Percentiles rank a stretch among this genome's conserved stretches.
Conservation (phyloP, 2,329 filamentous ascomycete genomes). For the Claviceps monticola region DNA sequence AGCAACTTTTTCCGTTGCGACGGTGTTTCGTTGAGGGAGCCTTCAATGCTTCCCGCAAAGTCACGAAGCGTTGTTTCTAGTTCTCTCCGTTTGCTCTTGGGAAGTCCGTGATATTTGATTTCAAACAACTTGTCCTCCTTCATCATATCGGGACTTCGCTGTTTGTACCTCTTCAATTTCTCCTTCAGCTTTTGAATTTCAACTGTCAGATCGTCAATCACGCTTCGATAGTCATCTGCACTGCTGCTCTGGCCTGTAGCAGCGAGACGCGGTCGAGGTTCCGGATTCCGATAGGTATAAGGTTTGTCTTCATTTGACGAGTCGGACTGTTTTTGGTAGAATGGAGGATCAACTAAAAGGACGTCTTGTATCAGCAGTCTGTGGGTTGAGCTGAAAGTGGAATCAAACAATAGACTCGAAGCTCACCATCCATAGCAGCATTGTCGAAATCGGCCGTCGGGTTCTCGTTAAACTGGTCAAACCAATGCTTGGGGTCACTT, state of each 20-base stretch:
- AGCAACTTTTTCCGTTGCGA: slow-evolving; percentile 26
- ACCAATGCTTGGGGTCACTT: slow-evolving; percentile 41
- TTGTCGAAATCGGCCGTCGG: slow-evolving; percentile 28
- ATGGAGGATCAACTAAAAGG: slow-evolving; percentile 36
- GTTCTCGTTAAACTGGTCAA: slow-evolving; percentile 38
- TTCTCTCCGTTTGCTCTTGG: slow-evolving; percentile 59
- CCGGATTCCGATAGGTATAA: slow-evolving; percentile 12
- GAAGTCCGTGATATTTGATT: slow-evolving; percentile 62
- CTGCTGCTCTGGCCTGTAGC: slow-evolving; percentile 39
- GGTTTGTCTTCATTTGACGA: slow-evolving; percentile 34
- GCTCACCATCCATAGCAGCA: slow-evolving; percentile 33
- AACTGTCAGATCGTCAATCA: slow-evolving; percentile 78
- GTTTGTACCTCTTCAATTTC: slow-evolving; percentile 57
- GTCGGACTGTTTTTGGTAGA: slow-evolving; percentile 39
- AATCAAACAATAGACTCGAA: neutral
- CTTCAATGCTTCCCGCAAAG: slow-evolving; percentile 52
- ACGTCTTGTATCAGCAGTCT: neutral
- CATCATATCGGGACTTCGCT: slow-evolving; percentile 49
- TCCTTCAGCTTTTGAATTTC: slow-evolving; percentile 70
- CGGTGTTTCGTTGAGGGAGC: slow-evolving; percentile 28
- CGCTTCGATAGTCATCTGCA: slow-evolving; percentile 62
- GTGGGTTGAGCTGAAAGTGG: neutral
- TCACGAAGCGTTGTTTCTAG: slow-evolving; percentile 59
- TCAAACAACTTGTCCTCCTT: slow-evolving; percentile 71
- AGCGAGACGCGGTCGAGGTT: slow-evolving; percentile 16